Evolutionary conservation across 352 stramenopile genomes (phyloP).

Genomic region (Globisporangium spiculum): DNA sequence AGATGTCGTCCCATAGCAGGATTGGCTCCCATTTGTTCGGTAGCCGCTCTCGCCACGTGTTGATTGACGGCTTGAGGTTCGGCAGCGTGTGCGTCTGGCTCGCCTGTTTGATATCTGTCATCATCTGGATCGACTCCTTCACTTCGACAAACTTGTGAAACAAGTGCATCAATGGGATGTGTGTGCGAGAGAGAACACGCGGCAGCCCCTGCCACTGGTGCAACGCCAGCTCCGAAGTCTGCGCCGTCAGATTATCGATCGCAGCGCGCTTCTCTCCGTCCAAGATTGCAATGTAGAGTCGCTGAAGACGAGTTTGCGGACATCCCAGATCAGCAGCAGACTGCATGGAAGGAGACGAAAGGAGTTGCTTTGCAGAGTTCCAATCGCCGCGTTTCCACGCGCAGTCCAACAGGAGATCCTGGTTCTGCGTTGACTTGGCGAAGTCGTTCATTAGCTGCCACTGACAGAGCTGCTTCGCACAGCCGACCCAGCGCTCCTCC

Average conservation of each 20-base stretch:
- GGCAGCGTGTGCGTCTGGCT: constrained; percentile 80
- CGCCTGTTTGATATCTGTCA: constrained; percentile 84
- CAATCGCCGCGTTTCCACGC: constrained; percentile 92
- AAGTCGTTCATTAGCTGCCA: constrained; percentile 93
- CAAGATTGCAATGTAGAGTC: constrained; percentile 87
- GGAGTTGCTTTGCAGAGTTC: constrained; percentile 77
- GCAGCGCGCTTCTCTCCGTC: constrained; percentile 73
- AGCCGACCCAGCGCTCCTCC: constrained; percentile 91
- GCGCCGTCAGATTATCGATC: constrained; percentile 62
- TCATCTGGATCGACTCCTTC: constrained; percentile 91
- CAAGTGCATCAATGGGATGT: constrained; percentile 83
- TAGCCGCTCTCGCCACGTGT: constrained; percentile 91
- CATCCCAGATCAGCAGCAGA: constrained; percentile 64
- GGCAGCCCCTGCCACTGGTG: constrained; percentile 89
- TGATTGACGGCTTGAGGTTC: constrained; percentile 90
- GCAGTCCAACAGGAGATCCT: constrained; percentile 90
- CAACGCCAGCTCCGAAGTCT: constrained; percentile 81
- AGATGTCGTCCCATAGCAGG: constrained; percentile 91
- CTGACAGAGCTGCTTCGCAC: constrained; percentile 89
- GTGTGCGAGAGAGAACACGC: constrained; percentile 65
- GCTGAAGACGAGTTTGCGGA: constrained; percentile 74
- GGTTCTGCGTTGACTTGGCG: constrained; percentile 89
- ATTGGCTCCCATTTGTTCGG: constrained; percentile 94
- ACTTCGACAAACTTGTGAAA: constrained; percentile 93
- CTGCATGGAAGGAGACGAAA: constrained; percentile 62